Base-by-base conservation (phyloP, 2,329 filamentous ascomycete genomes). In the Colletotrichum aenigma region DNA sequence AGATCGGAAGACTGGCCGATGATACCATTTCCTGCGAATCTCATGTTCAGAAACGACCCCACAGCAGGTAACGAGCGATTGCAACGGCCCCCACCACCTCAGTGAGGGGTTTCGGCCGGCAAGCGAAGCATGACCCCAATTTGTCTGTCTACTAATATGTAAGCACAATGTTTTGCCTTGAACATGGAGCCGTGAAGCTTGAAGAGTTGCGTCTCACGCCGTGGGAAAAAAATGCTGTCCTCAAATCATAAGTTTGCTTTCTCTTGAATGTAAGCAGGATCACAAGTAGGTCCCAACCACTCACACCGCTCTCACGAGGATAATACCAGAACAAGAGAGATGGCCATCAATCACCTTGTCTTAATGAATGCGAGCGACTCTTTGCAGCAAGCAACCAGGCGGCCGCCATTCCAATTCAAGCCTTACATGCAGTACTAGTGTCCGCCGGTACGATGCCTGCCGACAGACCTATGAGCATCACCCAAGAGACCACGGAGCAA, bases 21-120 rank as follows among this genome's bases (percentile, higher is more conserved):
- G 73, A 61, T 68, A 64, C 69, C 69, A 72, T 75, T 52, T 75
- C 56, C 69, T 66, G 28, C 68, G 72, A 75, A 75, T 75, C 36
- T 66, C 16, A 26, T 75, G 68, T 48, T 71, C 13, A 61, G 34
- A 30, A 10, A 26, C 26, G 73, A 56, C 73, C 43, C 67, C 67
- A 71, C 67, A 13, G 32, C 43, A 30, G 15, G 30, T 30, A n/a
- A 52, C 48, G 36, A 38, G 65, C 36, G 36, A n/a, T 4, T 38
- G 32, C 21, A 32, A 30, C 4, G 15, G n/a, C 58, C 58, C 26
- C 58, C 58, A 32, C 58, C n/a, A n/a, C 43, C 43, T 48, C 43
- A 10, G 55, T 58, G 55, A 58, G 55, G 13, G 55, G 24, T 58
- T 28, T 26, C 55, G 43, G 43, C n/a, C 0, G 43, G 9, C n/a